A percentile compares a stretch with the other conserved stretches of the same genome.
These are phyloP conservation scores for Chalciporus sp. DNA, from an alignment of 1,284 basidiomycete species.

Conservation along the genomic window DNA sequence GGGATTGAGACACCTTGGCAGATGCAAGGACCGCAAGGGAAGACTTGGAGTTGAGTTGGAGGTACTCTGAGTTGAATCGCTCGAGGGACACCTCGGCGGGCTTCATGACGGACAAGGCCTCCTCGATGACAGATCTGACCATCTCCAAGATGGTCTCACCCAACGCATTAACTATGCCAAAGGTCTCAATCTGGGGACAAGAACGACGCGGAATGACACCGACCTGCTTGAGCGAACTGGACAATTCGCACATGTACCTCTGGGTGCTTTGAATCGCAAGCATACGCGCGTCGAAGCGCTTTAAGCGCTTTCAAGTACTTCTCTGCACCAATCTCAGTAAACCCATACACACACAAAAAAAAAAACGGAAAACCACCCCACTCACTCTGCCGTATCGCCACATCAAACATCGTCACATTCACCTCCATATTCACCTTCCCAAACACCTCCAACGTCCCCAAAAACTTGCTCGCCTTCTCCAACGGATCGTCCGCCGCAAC, in stretches of 20 bases:
- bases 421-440: slow-evolving; percentile 61
- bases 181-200: not conserved
- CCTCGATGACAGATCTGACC: slow-evolving; percentile 44
- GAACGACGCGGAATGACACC: slow-evolving; percentile 16
- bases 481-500: slow-evolving; percentile 70
- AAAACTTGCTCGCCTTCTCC: slow-evolving; percentile 74
- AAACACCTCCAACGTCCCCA: slow-evolving; percentile 67
- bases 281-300: slow-evolving; percentile 65
- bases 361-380: slow-evolving; percentile 22
- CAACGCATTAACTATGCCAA: slow-evolving; percentile 42
- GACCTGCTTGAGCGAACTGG: slow-evolving; percentile 62
- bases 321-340: slow-evolving; percentile 46
- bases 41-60: slow-evolving; percentile 61
- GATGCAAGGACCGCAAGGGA: slow-evolving; percentile 59
- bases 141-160: slow-evolving; percentile 45
- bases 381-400: slow-evolving; percentile 70
- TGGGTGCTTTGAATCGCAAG: slow-evolving; percentile 61
- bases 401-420: slow-evolving; percentile 81
- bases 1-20: slow-evolving; percentile 52
- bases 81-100: slow-evolving; percentile 62
- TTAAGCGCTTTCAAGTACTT: slow-evolving; percentile 80
- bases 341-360: not conserved
- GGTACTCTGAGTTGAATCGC: slow-evolving; percentile 73
- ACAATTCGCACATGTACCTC: slow-evolving; percentile 74
- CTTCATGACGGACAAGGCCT: slow-evolving; percentile 52